Evolutionary conservation across 2,329 filamentous ascomycete genomes (phyloP), one percentile per base, ranked within the genome.

Genomic region (Fusarium solani-melongenae): DNA sequence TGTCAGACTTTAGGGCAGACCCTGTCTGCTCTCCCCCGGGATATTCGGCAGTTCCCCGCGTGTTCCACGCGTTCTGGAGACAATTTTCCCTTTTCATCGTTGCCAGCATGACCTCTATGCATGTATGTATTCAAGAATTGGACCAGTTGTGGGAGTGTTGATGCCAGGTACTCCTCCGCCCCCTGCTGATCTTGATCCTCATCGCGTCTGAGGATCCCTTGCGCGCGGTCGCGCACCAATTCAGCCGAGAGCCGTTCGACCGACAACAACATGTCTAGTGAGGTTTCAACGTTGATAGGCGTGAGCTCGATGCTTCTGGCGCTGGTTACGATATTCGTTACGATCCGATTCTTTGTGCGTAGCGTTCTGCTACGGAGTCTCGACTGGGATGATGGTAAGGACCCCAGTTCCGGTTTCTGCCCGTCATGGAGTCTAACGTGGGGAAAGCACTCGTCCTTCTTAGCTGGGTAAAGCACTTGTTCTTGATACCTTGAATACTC

Each of bases 281-380:
- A 31, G 17, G 59, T 51, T 38, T 2, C 41, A 36, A 62, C 20
- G 15, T 12, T 62, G 59, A 62, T 62, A 62, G 59, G 59, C 3
- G 41, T 62, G 31, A 62, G n/a, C 59, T 62, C 41, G 14, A 49
- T 41, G 44, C 59, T 62, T 36, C 59, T 62, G 41, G 59, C 24
- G 31, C 38, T 62, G 59, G 15, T 51, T 29, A 62, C 59, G 14
- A 33, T 51, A n/a, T 51, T 62, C 41, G 41, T 62, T 41, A 41
- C 41, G 24, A 51, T 62, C 6, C 31, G 59, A 36, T 38, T 62
- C 22, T 62, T 62, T 17, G 41, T 51, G 29, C 59, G 59, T 15
- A 62, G 41, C 20, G 2, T 62, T 11, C 22, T 62, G 11, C 11
- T 55, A 33, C 12, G 51, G 10, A 33, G 51, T 2, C 29, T 55